Evolutionary conservation across 139 green algal species (phyloP), one percentile per base, ranked within the genome.

Genomic region (Haematococcus sp.): DNA sequence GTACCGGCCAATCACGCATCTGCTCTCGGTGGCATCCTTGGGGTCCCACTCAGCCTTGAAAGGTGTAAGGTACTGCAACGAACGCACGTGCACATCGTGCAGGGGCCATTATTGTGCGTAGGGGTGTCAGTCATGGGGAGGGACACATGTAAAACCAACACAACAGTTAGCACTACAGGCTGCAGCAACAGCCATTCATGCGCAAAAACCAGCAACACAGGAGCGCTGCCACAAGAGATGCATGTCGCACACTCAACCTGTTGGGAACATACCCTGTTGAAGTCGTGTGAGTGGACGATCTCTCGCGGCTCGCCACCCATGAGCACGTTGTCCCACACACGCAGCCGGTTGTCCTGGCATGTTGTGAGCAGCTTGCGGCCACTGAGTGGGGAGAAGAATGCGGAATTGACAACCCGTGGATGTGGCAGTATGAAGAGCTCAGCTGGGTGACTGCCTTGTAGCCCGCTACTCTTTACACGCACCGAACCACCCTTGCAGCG

Each of bases 261-360:
- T n/a, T n/a, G n/a, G n/a, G n/a, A n/a, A n/a, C n/a, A n/a, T 9
- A 61, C 54, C 54, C n/a, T 61, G 54, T 97, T 98, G 88, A 97
- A 98, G 82, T 97, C 94, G 74, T 97, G 90, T 28, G 63, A 87
- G 86, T 98, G 93, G 27, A 98, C 91, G 33, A 98, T 94, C 72
- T 93, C 88, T 0, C 88, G 74, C 77, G 86, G 70, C 60, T 30
- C 63, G 33, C 51, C 23, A 25, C 58, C 44, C 59, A 63, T 35
- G 28, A 74, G 63, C 40, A 56, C 64, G 74, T 63, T 91, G 31
- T 97, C 92, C 86, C 86, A 97, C 63, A 97, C 85, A 0, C 93
- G 80, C 65, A 97, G 70, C 33, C 93, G 81, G 82, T 97, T 97
- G 83, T 97, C 93, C 46, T 96, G 87, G 70, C 89, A 94, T 27